phyloP scores from a whole-genome alignment of 2,329 filamentous ascomycete species.

The Alternaria postmessia region DNA sequence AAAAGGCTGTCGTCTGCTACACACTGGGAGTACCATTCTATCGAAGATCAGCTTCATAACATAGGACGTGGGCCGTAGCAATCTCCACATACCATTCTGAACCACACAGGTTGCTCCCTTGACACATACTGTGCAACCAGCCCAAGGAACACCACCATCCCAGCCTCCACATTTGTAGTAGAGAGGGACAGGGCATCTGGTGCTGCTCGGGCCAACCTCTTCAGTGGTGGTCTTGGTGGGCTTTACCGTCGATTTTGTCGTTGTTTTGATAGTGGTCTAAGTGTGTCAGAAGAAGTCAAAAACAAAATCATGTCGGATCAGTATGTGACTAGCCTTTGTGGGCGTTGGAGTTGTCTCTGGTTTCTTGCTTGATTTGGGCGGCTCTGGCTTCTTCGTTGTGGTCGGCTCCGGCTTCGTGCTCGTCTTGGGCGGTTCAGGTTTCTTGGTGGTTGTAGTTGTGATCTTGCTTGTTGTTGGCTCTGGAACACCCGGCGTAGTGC shows the following conservation, averaged over 20 bases:
- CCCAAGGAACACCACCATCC: constrained; percentile 36
- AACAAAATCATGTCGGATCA: not conserved
- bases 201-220: constrained; percentile 39
- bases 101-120: constrained; percentile 34
- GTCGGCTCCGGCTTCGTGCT: constrained; percentile 8
- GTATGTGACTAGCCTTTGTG: constrained; percentile 10
- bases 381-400: constrained; percentile 13
- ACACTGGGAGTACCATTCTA: constrained; percentile 42
- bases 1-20: constrained; percentile 27
- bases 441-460: constrained; percentile 18
- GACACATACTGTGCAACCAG: constrained; percentile 39
- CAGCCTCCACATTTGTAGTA: constrained; percentile 45
- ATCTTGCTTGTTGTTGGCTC: constrained; percentile 20
- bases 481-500: constrained; percentile 10
- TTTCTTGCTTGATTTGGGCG: constrained; percentile 14
- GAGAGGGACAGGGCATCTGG: constrained; percentile 40
- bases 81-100: constrained; percentile 38
- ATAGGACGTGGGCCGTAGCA: no score
- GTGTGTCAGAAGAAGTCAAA: not conserved
- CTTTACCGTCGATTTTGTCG: constrained; percentile 12
- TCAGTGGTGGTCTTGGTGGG: constrained; percentile 24
- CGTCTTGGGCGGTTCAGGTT: constrained; percentile 12
- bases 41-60: constrained; percentile 5
- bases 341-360: constrained; percentile 9
- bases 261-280: constrained; percentile 17